A percentile compares a stretch with the other conserved stretches of the same genome.
Evolutionary conservation across 225 moss, liverwort and hornwort genomes (phyloP).

Genomic region (Sphagnum tenellum): DNA sequence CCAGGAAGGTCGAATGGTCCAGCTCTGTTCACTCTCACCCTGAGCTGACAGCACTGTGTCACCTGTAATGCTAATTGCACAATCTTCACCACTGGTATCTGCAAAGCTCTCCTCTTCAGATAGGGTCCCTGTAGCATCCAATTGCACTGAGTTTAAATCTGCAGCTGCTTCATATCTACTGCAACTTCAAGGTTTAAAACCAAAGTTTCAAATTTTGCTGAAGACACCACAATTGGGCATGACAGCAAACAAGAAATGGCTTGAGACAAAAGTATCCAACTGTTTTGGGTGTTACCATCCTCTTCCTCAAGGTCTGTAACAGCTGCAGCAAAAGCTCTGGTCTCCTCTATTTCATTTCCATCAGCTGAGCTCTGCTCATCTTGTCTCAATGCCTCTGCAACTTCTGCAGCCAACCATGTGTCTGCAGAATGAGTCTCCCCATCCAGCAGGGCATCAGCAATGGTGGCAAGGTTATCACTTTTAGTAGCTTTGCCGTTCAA

Average conservation of each 20-base stretch:
- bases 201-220: too few species aligned
- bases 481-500: too few species aligned
- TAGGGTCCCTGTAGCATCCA: background rate
- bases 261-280: too few species aligned
- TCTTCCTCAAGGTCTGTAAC: constrained; percentile 19
- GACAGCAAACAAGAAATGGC: too few species aligned
- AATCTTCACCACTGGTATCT: constrained; percentile 9
- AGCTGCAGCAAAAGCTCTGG: constrained; percentile 30
- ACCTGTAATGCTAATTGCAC: constrained; percentile 13
- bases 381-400: constrained; percentile 12
- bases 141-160: too few species aligned
- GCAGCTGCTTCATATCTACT: too few species aligned
- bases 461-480: too few species aligned
- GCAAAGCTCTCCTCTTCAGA: constrained; percentile 13
- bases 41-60: constrained; percentile 22
- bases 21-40: constrained; percentile 47
- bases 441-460: too few species aligned
- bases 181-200: too few species aligned
- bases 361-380: constrained; percentile 9
- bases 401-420: background rate
- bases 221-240: too few species aligned
- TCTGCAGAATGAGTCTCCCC: too few species aligned
- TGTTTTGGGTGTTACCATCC: too few species aligned
- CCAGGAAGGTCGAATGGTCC: constrained; percentile 28
- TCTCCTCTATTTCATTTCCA: constrained; percentile 27